Conservation (phyloP, 1,284 basidiomycete species). For the Malassezia globosa region DNA sequence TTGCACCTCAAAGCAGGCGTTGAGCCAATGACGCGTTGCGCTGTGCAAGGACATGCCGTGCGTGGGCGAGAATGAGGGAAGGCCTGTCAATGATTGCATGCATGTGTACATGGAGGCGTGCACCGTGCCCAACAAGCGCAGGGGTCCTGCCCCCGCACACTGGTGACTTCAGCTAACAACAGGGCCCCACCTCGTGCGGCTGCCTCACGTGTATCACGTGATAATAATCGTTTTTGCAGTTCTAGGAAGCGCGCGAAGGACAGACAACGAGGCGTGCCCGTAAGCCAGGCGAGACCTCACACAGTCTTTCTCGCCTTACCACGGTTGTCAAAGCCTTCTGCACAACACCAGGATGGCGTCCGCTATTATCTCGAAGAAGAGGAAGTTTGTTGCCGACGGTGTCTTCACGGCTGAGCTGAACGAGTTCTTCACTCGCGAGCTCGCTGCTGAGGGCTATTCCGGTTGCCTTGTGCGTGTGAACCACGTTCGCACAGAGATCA, state of each 20-base stretch:
- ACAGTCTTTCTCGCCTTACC: conserved; percentile 11
- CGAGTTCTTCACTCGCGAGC: conserved; percentile 95
- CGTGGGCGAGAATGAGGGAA: too few relatives aligned
- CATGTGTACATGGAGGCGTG: background rate
- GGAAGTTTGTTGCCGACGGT: conserved; percentile 84
- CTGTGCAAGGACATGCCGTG: too few relatives aligned
- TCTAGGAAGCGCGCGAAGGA: conserved; percentile 8
- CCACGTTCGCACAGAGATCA: conserved; percentile 98
- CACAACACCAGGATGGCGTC: conserved; percentile 26
- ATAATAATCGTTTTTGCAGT: conserved; percentile 9
- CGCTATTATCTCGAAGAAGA: conserved; percentile 46
- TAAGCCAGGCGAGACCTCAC: background rate
- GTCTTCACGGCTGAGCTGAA: conserved; percentile 96
- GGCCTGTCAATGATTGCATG: too few relatives aligned
- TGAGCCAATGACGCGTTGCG: too few relatives aligned
- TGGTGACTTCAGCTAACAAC: too few relatives aligned
- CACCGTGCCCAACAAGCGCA: too few relatives aligned
- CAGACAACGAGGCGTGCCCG: background rate
- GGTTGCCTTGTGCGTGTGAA: conserved; percentile 99
- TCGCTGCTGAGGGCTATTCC: conserved; percentile 99
- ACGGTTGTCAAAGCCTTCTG: conserved; percentile 3
- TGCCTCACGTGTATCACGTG: background rate
- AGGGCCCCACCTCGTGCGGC: background rate
- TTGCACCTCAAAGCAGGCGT: too few relatives aligned
- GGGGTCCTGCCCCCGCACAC: too few relatives aligned